Base-by-base conservation (phyloP, 2,329 filamentous ascomycete genomes). In the Ophiocordyceps camponoti-leonardi region DNA sequence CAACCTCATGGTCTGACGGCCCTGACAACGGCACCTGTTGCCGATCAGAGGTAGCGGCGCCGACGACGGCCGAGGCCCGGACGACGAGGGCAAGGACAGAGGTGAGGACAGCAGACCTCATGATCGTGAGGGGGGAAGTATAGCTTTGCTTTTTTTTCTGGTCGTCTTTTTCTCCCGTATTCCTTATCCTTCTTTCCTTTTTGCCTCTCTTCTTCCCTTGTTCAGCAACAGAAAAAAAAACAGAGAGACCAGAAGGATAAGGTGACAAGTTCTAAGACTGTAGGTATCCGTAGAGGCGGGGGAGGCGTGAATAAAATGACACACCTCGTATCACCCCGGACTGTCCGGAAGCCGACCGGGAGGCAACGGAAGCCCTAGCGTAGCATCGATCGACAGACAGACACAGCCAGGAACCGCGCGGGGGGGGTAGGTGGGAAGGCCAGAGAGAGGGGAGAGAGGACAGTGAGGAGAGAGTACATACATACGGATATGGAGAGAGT, bases 91-190 rank as follows among this genome's bases (percentile, higher is more conserved):
- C 41, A 7, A 40, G 20, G n/a, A 26, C 18, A 31, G 33, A 33
- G 13, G 41, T 26, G 43, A 47, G 41, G 31, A n/a, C n/a, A n/a
- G 23, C 39, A 8, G 30, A 23, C 12, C 43, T 39, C 46, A 47
- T 47, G 2, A 18, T 37, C n/a, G 33, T 18, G 33, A 14, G 6
- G 6, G 14, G 33, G 23, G n/a, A n/a, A n/a, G n/a, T n/a, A n/a
- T 26, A 5, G 23, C 26, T 28, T 11, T 39, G 16, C n/a, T 19
- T 39, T 39, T 39, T 39, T n/a, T 39, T 39, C n/a, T 18, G 4
- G 16, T 28, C 26, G 26, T 28, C 2, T 28, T 28, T 6, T 28
- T 28, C 2, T 2, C 11, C 11, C 26, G 26, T 28, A 28, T 28
- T 28, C 26, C 10, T 28, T 28, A 11, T 10, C 11, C 6, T 8